Evolutionary conservation across 495 filamentous ascomycete species (phyloP).

Genomic region (Daldinia loculata): DNA sequence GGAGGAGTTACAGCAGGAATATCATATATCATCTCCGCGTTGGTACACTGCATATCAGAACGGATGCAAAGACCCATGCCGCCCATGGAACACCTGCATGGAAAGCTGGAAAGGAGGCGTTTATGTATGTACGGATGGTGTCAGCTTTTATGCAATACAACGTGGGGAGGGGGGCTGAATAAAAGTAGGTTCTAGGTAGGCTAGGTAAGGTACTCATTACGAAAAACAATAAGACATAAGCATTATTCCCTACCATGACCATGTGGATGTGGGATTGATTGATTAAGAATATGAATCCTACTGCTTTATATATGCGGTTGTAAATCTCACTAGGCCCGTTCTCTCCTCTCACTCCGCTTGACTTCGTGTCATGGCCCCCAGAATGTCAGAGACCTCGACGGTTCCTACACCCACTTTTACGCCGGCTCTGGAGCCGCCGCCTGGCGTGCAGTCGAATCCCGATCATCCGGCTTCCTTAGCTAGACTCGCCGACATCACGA

Average conservation of each 20-base stretch:
- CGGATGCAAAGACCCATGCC: background rate
- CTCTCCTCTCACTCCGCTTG: background rate
- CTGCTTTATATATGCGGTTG: background rate
- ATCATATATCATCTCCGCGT: constrained; percentile 2
- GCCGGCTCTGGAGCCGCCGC: constrained; percentile 1
- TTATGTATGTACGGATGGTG: background rate
- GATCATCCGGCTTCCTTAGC: background rate
- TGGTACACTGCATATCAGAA: background rate
- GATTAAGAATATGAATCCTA: background rate
- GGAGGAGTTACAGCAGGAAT: background rate
- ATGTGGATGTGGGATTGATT: background rate
- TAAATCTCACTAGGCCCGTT: background rate
- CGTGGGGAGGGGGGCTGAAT: background rate
- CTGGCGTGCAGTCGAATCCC: background rate
- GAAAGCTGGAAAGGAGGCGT: constrained; percentile 3
- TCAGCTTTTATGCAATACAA: constrained; percentile 2
- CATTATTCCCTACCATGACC: background rate
- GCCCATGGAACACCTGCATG: background rate
- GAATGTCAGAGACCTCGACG: constrained; percentile 1
- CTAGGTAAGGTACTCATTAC: too few relatives aligned
- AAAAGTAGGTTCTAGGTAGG: too few relatives aligned
- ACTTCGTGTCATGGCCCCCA: constrained; percentile 2
- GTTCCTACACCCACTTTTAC: constrained; percentile 2
- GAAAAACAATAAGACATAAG: background rate
- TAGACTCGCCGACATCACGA: background rate